A percentile compares a stretch with the other conserved stretches of the same genome.
Conservation (phyloP, 106 monocot species). For the Dactylorhiza incarnata region DNA sequence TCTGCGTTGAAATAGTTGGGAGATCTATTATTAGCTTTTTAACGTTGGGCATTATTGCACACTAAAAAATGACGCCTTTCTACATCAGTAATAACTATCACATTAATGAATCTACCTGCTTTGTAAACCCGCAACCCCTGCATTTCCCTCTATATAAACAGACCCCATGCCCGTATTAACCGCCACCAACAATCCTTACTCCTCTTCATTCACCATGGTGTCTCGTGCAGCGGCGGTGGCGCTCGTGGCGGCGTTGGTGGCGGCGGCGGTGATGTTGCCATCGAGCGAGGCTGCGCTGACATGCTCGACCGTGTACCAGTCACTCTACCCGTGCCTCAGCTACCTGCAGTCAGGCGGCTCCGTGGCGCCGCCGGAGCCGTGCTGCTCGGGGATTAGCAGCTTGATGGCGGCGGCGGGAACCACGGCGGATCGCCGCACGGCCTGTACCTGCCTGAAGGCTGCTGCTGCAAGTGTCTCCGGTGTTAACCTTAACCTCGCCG, state of each 20-base stretch:
- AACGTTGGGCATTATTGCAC: neutral
- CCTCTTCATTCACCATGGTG: neutral
- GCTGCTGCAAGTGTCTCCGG: conserved; percentile 1
- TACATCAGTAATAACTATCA: neutral
- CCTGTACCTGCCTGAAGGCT: conserved; percentile 19
- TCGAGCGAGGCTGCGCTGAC: neutral
- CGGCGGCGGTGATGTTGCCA: neutral
- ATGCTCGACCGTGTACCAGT: conserved; percentile 6
- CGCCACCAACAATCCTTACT: neutral
- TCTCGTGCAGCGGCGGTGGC: neutral
- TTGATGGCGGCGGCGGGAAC: conserved; percentile 8
- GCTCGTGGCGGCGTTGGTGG: neutral
- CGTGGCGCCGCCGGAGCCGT: neutral
- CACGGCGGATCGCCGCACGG: conserved; percentile 11
- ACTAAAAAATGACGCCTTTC: neutral
- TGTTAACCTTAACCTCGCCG: neutral
- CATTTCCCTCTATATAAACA: neutral
- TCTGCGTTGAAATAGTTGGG: too few species aligned
- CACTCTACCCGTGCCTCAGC: conserved; percentile 11
- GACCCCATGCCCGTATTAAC: neutral
- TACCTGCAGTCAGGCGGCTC: conserved; percentile 1
- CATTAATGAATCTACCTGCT: neutral
- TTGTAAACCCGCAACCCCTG: neutral
- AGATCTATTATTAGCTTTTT: too few species aligned
- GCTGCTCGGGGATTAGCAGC: conserved; percentile 16